These are phyloP conservation scores for Iris macrosiphon DNA, from an alignment of 106 monocot species.

Conservation along the genomic window DNA sequence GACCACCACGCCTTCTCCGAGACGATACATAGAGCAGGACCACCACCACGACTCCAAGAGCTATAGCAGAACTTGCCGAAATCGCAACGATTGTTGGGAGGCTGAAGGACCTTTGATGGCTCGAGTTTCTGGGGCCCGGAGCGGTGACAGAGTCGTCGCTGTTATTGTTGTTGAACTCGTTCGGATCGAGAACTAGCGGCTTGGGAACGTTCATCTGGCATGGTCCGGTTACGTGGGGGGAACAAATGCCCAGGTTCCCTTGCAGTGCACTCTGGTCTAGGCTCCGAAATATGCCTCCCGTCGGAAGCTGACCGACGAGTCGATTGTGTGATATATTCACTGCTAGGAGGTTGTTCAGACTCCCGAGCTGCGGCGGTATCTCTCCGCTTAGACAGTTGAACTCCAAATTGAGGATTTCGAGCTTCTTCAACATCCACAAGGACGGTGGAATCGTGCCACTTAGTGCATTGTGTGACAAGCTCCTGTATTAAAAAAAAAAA, in stretches of 20 bases:
- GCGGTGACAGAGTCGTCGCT: not conserved
- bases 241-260: conserved; percentile 53
- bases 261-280: conserved; percentile 31
- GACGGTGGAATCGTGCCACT: conserved; percentile 16
- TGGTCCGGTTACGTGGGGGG: conserved; percentile 41
- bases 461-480: conserved; percentile 20
- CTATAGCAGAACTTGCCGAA: conserved; percentile 26
- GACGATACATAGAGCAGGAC: conserved; percentile 34
- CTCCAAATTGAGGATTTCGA: conserved; percentile 82
- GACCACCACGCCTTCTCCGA: conserved; percentile 11
- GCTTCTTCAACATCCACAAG: conserved; percentile 41
- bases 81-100: conserved; percentile 38
- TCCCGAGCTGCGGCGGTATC: conserved; percentile 70
- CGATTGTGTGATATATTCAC: conserved; percentile 73
- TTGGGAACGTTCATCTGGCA: conserved; percentile 50
- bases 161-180: conserved; percentile 16
- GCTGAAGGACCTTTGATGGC: conserved; percentile 21
- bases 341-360: conserved; percentile 16
- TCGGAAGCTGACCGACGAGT: conserved; percentile 79
- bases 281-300: conserved; percentile 51
- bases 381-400: conserved; percentile 74
- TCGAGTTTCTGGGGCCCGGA: not conserved
- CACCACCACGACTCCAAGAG: conserved; percentile 25
- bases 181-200: conserved; percentile 55
- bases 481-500: conserved; percentile 9